These are phyloP conservation scores for Monosporascus sp. DNA, from an alignment of 2,329 filamentous ascomycete genomes.

Conservation along the genomic window DNA sequence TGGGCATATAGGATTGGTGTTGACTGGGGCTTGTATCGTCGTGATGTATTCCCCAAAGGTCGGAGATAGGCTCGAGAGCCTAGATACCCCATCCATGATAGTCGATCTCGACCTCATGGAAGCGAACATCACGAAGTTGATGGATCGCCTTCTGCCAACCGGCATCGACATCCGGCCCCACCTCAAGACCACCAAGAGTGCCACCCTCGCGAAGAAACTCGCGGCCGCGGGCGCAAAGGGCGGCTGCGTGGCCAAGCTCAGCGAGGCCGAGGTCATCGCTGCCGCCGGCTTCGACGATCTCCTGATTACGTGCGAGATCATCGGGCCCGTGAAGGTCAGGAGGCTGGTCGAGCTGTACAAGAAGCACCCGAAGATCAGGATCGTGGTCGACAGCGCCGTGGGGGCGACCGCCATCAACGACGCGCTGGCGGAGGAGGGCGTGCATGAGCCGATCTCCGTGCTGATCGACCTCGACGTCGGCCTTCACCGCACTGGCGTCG, in stretches of 20 bases:
- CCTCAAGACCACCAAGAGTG: slow-evolving; percentile 49
- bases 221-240: slow-evolving; percentile 42
- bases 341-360: slow-evolving; percentile 39
- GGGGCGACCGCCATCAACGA: slow-evolving; percentile 41
- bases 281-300: slow-evolving; percentile 41
- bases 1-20: no score
- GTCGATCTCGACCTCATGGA: slow-evolving; percentile 49
- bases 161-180: slow-evolving; percentile 43
- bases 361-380: slow-evolving; percentile 32
- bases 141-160: slow-evolving; percentile 38
- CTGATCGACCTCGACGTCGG: slow-evolving; percentile 47
- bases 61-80: slow-evolving; percentile 35
- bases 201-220: slow-evolving; percentile 38
- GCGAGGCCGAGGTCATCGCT: slow-evolving; percentile 39
- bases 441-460: slow-evolving; percentile 33
- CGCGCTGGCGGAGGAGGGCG: slow-evolving; percentile 31
- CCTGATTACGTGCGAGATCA: slow-evolving; percentile 46
- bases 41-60: slow-evolving; percentile 35
- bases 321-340: slow-evolving; percentile 40
- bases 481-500: slow-evolving; percentile 43
- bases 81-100: slow-evolving; percentile 53
- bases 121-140: slow-evolving; percentile 42
- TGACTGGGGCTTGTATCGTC: neutral
- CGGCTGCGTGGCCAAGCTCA: slow-evolving; percentile 47
- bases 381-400: slow-evolving; percentile 42